Evolutionary conservation across 1,284 basidiomycete species (phyloP).

Genomic region (Tilletia horrida): DNA sequence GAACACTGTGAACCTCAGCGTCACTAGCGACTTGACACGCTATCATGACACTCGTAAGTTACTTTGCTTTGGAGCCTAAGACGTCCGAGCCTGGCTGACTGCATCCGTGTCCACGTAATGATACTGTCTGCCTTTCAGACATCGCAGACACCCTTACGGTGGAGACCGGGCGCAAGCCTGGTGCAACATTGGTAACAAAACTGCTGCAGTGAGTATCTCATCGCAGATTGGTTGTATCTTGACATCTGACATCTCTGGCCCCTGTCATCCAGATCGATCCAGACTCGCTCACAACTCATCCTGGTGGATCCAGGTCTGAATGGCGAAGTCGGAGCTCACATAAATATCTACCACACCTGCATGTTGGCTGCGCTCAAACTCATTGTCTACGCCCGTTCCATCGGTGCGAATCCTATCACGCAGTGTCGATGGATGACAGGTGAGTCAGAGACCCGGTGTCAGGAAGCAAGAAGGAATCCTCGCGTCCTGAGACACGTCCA

Average conservation of each 20-base stretch:
- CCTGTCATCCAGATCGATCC: slow-evolving; percentile 14
- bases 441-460: background rate
- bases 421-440: slow-evolving; percentile 55
- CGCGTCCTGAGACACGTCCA: no score
- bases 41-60: slow-evolving; percentile 25
- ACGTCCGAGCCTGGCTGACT: background rate
- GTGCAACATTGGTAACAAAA: slow-evolving; percentile 42
- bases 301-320: slow-evolving; percentile 76
- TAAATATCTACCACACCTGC: slow-evolving; percentile 83
- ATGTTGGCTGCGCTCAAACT: slow-evolving; percentile 83
- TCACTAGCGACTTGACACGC: slow-evolving; percentile 41
- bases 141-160: slow-evolving; percentile 55
- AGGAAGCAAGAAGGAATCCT: background rate
- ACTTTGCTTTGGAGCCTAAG: no score
- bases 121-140: no score
- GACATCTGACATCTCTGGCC: background rate
- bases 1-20: slow-evolving; percentile 33
- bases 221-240: background rate
- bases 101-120: no score
- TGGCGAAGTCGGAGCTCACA: slow-evolving; percentile 63
- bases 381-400: slow-evolving; percentile 69
- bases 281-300: slow-evolving; percentile 62
- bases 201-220: slow-evolving; percentile 40
- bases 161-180: slow-evolving; percentile 41
- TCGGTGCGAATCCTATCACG: slow-evolving; percentile 61